A percentile compares a stretch with the other conserved stretches of the same genome.
Evolutionary conservation across 2,329 filamentous ascomycete species (phyloP).

Genomic region (Neophaeococcomyces aloes): DNA sequence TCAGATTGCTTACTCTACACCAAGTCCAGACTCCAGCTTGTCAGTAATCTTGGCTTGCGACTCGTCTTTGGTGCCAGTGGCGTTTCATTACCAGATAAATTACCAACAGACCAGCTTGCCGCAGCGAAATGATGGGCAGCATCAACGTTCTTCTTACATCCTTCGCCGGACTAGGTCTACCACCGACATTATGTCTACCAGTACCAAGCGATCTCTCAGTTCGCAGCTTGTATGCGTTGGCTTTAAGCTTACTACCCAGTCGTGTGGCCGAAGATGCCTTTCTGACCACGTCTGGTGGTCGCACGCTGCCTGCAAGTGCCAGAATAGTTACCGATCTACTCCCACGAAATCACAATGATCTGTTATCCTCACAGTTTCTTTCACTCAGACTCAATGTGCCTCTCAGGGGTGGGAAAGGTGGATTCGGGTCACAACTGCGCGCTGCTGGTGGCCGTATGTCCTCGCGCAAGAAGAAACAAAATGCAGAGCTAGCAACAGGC

Average conservation of each 20-base stretch:
- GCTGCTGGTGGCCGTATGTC: constrained; percentile 98
- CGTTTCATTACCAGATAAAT: no score
- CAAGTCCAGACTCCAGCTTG: no score
- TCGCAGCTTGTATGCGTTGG: neutral
- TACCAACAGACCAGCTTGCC: no score
- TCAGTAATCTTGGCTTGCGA: no score
- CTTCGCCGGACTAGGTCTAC: constrained; percentile 71
- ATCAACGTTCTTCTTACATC: constrained; percentile 78
- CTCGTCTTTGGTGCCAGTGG: no score
- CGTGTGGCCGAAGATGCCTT: constrained; percentile 53
- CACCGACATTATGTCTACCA: constrained; percentile 71
- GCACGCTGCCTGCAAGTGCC: constrained; percentile 49
- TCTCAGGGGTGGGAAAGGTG: constrained; percentile 87
- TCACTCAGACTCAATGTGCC: constrained; percentile 70
- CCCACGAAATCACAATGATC: neutral
- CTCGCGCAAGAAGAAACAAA: constrained; percentile 71
- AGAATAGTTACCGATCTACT: constrained; percentile 44
- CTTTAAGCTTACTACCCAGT: constrained; percentile 45
- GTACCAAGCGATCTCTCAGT: constrained; percentile 28
- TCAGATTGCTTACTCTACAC: no score
- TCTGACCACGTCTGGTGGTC: constrained; percentile 72
- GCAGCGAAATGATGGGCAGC: constrained; percentile 11
- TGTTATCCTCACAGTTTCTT: constrained; percentile 44
- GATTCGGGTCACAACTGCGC: constrained; percentile 92
- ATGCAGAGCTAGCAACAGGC: constrained; percentile 46